Evolutionary conservation across 108 stramenopile species (phyloP), one percentile per base, ranked within the genome.

Genomic region (Nannochloropsis salina): DNA sequence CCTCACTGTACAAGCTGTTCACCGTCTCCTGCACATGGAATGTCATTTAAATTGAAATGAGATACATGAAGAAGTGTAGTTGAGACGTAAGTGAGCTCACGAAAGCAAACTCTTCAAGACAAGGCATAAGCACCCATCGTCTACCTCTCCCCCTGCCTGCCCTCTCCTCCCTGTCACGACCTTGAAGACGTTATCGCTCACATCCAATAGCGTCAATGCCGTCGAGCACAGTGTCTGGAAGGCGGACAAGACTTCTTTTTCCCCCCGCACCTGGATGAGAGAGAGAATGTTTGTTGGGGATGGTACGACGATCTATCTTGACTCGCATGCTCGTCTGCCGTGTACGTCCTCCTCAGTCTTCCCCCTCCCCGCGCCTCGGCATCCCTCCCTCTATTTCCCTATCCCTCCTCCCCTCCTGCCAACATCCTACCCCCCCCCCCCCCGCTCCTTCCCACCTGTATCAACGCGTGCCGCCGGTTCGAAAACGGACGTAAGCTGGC

Each of bases 391-490:
- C 6, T 8, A 4, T n/a, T 6, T 74, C 61, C 15, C 20, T 74
- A 4, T 74, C 61, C 3, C n/a, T 2, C 4, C 0, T 3, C 61
- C 61, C 61, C 61, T 74, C 31, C 31, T 31, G 31, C 31, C 31
- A 31, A 1, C 31, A 31, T 31, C 61, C 61, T 6, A n/a, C n/a
- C n/a, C n/a, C n/a, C 61, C 61, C 61, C 3, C 1, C 47, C 47
- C 10, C 47, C 47, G 12, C 12, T 90, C 61, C 91, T 90, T 31
- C 45, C 83, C 8, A 91, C 90, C 42, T 91, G 90, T n/a, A 91
- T 90, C 44, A 90, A 42, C 3, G 90, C 89, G 41, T 91, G 83
- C 31, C 90, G 85, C 18, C 85, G 84, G 40, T 91, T 90, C 42
- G 90, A 91, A 44, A 91, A 90, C 9, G 80, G 80, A 45, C 86